Percentiles rank a stretch among this genome's conserved stretches.
Evolutionary conservation across 2,329 filamentous ascomycete genomes (phyloP).

Genomic region (Beauveria sp.): DNA sequence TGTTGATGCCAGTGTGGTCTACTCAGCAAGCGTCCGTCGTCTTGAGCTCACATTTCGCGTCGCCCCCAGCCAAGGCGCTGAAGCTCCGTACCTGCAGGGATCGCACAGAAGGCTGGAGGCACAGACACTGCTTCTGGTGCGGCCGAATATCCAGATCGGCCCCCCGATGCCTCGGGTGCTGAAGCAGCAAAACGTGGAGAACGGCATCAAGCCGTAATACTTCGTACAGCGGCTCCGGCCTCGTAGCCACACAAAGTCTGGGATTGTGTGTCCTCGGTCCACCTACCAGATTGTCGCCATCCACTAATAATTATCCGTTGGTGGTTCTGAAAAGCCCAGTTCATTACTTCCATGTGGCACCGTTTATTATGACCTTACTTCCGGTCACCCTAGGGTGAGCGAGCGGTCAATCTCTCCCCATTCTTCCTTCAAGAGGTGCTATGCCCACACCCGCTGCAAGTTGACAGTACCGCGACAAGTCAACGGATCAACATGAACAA

Average conservation of each 20-base stretch:
- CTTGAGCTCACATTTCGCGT: not conserved
- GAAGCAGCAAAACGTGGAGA: not conserved
- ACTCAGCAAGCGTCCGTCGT: not conserved
- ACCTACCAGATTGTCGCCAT: not conserved
- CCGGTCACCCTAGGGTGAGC: not conserved
- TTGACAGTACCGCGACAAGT: not conserved
- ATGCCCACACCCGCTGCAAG: not conserved
- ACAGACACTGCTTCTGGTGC: not conserved
- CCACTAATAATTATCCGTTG: not conserved
- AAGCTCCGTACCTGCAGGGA: slow-evolving; percentile 1
- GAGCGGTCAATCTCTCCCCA: not conserved
- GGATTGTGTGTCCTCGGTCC: not conserved
- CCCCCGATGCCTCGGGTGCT: not conserved
- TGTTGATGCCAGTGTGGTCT: not conserved
- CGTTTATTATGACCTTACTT: not conserved
- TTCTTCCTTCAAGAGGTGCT: not conserved
- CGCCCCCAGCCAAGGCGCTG: not conserved
- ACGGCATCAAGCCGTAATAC: not conserved
- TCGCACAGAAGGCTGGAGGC: not conserved
- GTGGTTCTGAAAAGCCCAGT: not conserved
- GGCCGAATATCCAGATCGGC: slow-evolving; percentile 1
- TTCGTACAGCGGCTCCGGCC: not conserved
- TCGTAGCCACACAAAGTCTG: not conserved
- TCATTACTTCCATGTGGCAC: not conserved
- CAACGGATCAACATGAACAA: not conserved